Conservation (phyloP, 352 stramenopile species). For the Halophytophthora batemanensis region DNA sequence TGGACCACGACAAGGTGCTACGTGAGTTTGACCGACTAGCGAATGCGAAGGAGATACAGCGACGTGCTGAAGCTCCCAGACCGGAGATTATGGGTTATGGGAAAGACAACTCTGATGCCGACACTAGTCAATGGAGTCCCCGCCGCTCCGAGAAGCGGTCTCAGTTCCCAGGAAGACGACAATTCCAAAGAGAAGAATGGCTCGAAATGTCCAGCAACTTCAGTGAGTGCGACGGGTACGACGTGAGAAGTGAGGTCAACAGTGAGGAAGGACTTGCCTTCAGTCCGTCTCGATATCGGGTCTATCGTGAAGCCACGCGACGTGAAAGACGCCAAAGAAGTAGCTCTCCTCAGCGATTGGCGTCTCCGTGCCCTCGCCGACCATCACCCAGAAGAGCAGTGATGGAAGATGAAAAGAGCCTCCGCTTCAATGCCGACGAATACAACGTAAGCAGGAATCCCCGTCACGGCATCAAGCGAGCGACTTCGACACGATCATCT, state of each 20-base stretch:
- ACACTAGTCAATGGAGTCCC: not conserved
- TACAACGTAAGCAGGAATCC: too few species aligned
- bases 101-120: not conserved
- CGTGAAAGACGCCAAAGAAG: not conserved
- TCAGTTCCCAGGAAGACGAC: not conserved
- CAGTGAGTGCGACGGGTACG: not conserved
- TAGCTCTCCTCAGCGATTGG: too few species aligned
- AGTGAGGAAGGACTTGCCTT: not conserved
- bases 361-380: too few species aligned
- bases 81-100: not conserved
- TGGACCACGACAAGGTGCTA: slow-evolving; percentile 3
- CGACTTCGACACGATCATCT: not conserved
- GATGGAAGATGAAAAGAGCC: too few species aligned
- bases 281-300: too few species aligned
- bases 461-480: not conserved
- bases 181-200: not conserved
- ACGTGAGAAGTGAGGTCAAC: not conserved
- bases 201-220: not conserved
- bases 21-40: slow-evolving; percentile 12
- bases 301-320: not conserved
- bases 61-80: not conserved
- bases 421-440: too few species aligned
- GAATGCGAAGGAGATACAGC: not conserved
- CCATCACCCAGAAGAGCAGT: too few species aligned
- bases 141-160: not conserved